Evolutionary conservation across 768 basidiomycete species (phyloP), one percentile per base, ranked within the genome.

Genomic region (Boletus reticulatus): DNA sequence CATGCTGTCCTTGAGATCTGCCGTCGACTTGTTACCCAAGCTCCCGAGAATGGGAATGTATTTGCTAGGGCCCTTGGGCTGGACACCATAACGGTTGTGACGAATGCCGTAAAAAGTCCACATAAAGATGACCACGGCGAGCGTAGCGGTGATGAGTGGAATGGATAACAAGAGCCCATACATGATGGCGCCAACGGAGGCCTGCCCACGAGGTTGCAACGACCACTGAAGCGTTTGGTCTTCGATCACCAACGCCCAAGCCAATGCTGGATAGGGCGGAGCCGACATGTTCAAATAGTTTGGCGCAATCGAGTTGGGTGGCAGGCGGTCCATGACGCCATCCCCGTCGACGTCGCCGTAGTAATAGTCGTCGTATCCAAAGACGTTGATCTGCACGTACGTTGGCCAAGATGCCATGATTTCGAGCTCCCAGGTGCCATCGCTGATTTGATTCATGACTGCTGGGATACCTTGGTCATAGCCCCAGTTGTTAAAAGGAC

Each of bases 61-160:
- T 66, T 82, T 89, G 62, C 78, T 84, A 61, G 82, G 78, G 38
- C 75, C 80, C 68, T 88, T 88, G 62, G 79, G 76, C 73, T 88
- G 84, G 62, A 88, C 84, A 73, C 94, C 94, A 74, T 87, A 96
- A 71, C 87, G 86, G 73, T 97, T 97, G 77, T 94, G 87, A 68
- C 83, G 92, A 77, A 97, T 96, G 31, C 93, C 92, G 66, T 97
- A 97, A 82, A 97, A 97, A 7, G 88, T 86, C 86, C 90, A 94
- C 85, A 94, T 90, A 83, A 97, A 97, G 72, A 94, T 68, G 49
- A 86, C 66, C 45, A 92, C 92, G 16, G 94, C 92, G 48, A 92
- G 77, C 14, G 83, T 80, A 56, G 85, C 94, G 19, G 94, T 94
- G 71, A 96, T 81, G 59, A 94, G 73, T 6, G 94, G 94, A 56